Conservation (phyloP, 2,329 filamentous ascomycete species). For the Nemania diffusa region DNA sequence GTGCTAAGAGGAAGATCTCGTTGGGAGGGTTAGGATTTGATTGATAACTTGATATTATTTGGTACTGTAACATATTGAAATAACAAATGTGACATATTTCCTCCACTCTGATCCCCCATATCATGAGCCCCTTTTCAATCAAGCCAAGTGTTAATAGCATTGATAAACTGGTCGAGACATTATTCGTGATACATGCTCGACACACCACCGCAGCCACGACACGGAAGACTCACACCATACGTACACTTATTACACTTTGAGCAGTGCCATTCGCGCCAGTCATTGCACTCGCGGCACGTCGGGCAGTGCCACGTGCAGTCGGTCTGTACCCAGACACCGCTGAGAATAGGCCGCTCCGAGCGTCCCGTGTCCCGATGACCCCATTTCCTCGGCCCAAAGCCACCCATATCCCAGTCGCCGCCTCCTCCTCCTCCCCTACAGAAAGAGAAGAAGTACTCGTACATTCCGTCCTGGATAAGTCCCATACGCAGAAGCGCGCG, state of each 20-base stretch:
- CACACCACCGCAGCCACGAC: slow-evolving; percentile 13
- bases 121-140: too few species aligned
- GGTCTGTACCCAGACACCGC: neutral
- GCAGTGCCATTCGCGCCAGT: slow-evolving; percentile 24
- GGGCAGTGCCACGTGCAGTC: slow-evolving; percentile 17
- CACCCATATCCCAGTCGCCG: neutral
- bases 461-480: neutral
- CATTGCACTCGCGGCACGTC: slow-evolving; percentile 9
- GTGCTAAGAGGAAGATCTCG: too few species aligned
- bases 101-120: too few species aligned
- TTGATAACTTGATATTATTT: too few species aligned
- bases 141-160: too few species aligned
- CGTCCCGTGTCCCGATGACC: too few species aligned
- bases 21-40: too few species aligned
- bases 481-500: slow-evolving; percentile 10
- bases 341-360: neutral
- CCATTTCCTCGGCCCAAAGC: neutral
- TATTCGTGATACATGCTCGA: slow-evolving; percentile 7
- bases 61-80: too few species aligned
- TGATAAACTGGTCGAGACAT: neutral
- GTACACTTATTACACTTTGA: slow-evolving; percentile 13
- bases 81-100: too few species aligned
- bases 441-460: slow-evolving; percentile 5
- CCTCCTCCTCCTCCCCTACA: slow-evolving; percentile 3
- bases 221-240: slow-evolving; percentile 15